Base-by-base conservation (phyloP, 176 grass and related monocot genomes). In the Rhynchospora tenuis region DNA sequence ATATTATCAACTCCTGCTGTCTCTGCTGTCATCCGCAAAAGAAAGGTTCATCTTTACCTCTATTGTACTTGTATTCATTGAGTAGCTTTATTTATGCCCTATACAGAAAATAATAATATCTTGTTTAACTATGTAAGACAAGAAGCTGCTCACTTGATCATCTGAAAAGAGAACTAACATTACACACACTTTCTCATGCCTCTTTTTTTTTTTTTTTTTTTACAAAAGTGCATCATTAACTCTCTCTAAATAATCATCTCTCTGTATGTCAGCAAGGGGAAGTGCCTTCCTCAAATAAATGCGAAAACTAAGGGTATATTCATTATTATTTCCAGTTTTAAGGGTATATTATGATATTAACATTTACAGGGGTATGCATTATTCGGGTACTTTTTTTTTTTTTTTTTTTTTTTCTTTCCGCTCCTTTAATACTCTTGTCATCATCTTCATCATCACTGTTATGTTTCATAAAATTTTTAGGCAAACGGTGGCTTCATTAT, bases 401-500 rank as follows among this genome's bases (percentile, higher is more conserved):
- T n/a, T n/a, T n/a, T n/a, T n/a, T n/a, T n/a, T n/a, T n/a, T n/a
- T n/a, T n/a, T n/a, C n/a, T n/a, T n/a, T n/a, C n/a, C 33, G 11
- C 24, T 65, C 11, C 48, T 4, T 7, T 73, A 4, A 7, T 38
- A 38, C 33, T 38, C 33, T 22, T 20, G 22, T 51, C 44, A 74
- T 74, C 33, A 51, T 51, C 48, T 10, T 51, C 4, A 7, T 51
- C 48, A 51, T 51, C 29, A 6, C 23, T 55, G 13, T 28, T 17
- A 76, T 54, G 6, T 55, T 52, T 74, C 29, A 19, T n/a, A 70
- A n/a, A 42, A 59, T 64, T 67, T 78, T 62, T 62, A 94, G 91
- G 94, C 94, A 26, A 97, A 94, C 85, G 94, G 94, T 69, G 94
- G 94, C 22, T 97, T 97, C 24, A 84, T 97, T 62, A 94, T 97